Conservation (phyloP, 148 eudicot genomes). For the Rhododendron molle region DNA sequence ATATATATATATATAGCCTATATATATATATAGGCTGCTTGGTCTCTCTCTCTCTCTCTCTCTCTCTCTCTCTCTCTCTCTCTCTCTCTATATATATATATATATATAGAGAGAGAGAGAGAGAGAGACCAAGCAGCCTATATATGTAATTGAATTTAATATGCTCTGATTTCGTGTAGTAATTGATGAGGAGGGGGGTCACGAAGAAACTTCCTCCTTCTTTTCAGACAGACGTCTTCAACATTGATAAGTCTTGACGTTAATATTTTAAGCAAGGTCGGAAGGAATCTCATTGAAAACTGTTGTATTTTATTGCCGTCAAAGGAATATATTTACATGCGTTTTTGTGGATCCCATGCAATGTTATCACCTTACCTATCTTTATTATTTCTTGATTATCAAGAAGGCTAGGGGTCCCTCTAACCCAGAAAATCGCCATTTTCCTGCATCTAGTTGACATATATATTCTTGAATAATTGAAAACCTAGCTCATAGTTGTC, state of each 20-base stretch:
- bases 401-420: background rate
- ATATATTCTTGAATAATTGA: background rate
- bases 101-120: no score
- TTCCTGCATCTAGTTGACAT: background rate
- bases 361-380: conserved; percentile 24
- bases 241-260: conserved; percentile 1
- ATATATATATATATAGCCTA: no score
- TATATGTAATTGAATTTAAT: background rate
- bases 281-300: conserved; percentile 8
- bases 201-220: background rate
- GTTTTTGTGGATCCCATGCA: conserved; percentile 23
- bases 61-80: no score
- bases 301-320: background rate
- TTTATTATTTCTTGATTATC: background rate
- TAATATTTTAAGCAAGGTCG: conserved; percentile 16
- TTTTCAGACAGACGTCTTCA: background rate
- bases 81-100: no score
- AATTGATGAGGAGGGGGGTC: background rate
- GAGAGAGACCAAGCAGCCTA: background rate
- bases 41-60: no score
- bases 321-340: conserved; percentile 19
- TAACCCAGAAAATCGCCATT: background rate
- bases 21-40: no score
- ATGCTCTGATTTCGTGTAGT: background rate
- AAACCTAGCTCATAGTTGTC: background rate